These are phyloP conservation scores for Aspergillus ostianus DNA, from an alignment of 495 filamentous ascomycete genomes.

Conservation along the genomic window DNA sequence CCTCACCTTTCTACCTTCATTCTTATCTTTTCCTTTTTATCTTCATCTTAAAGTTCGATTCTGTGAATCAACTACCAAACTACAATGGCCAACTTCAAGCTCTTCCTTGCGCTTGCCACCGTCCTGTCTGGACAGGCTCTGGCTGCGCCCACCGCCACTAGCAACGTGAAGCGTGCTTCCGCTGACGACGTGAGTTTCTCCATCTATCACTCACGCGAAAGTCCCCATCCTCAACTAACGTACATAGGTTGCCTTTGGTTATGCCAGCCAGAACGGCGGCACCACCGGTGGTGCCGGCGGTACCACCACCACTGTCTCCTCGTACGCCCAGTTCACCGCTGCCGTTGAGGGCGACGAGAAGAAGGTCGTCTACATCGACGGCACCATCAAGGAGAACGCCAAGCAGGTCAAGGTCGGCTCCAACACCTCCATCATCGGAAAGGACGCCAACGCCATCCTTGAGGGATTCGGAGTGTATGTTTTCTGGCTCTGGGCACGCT, in stretches of 20 bases:
- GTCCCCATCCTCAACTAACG: neutral
- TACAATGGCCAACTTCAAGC: constrained; percentile 31
- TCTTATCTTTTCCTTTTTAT: constrained; percentile 11
- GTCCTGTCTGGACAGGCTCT: constrained; percentile 30
- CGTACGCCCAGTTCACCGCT: constrained; percentile 49
- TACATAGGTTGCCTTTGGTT: constrained; percentile 32
- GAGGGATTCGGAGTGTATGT: constrained; percentile 34
- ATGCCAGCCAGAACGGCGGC: constrained; percentile 47
- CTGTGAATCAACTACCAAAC: constrained; percentile 3
- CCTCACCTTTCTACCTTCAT: constrained; percentile 5
- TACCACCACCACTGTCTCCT: constrained; percentile 57
- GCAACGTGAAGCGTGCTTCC: constrained; percentile 28
- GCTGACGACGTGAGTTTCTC: constrained; percentile 25
- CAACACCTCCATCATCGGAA: constrained; percentile 57
- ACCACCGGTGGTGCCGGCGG: constrained; percentile 62
- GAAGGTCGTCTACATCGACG: constrained; percentile 49
- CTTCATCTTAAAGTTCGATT: constrained; percentile 3
- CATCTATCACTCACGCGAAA: neutral
- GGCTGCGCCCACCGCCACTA: constrained; percentile 29
- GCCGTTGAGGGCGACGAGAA: constrained; percentile 45
- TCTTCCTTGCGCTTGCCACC: constrained; percentile 25
- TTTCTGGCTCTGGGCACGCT: neutral
- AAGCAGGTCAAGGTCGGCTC: constrained; percentile 47
- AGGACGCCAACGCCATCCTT: constrained; percentile 27
- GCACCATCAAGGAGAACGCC: constrained; percentile 41